Conservation (phyloP, 1,139 yeast genomes). For the Pichiaceae sp. region DNA sequence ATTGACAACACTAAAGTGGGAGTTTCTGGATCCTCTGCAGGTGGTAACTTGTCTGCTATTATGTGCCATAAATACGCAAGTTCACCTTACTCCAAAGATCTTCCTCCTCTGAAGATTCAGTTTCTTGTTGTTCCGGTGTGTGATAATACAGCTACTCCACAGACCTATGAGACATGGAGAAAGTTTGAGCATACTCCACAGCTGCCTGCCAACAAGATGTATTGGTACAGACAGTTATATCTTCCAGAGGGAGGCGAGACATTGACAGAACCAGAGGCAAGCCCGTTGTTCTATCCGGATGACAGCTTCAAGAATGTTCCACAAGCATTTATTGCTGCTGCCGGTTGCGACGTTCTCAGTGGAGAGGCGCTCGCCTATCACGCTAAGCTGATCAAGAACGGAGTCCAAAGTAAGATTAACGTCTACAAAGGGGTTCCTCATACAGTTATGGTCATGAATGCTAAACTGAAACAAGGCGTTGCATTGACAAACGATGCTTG, state of each 20-base stretch:
- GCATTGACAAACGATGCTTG: not conserved
- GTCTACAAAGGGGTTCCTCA: not conserved
- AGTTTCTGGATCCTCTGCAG: slow-evolving; percentile 43
- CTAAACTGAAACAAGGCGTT: slow-evolving; percentile 20
- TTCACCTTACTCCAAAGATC: slow-evolving; percentile 17
- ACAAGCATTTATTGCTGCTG: slow-evolving; percentile 35
- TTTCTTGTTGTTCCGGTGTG: slow-evolving; percentile 40
- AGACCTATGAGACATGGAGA: slow-evolving; percentile 32
- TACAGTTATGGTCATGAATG: not conserved
- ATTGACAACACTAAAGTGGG: slow-evolving; percentile 30
- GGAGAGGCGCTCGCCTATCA: slow-evolving; percentile 37
- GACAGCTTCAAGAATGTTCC: slow-evolving; percentile 33
- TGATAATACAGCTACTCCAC: slow-evolving; percentile 36
- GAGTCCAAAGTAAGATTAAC: slow-evolving; percentile 17
- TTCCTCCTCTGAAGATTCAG: slow-evolving; percentile 35
- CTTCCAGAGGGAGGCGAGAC: slow-evolving; percentile 30
- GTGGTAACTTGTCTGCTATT: slow-evolving; percentile 14
- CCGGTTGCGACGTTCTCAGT: slow-evolving; percentile 39
- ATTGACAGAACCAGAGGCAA: slow-evolving; percentile 33
- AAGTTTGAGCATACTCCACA: slow-evolving; percentile 37
- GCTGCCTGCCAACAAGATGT: slow-evolving; percentile 40
- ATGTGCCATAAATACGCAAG: slow-evolving; percentile 32
- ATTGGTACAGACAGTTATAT: slow-evolving; percentile 39
- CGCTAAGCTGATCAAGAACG: slow-evolving; percentile 31
- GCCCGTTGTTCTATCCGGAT: slow-evolving; percentile 35